These are phyloP conservation scores for Scheffersomyces cryptocercus DNA, from an alignment of 1,139 yeast species.

Conservation along the genomic window DNA sequence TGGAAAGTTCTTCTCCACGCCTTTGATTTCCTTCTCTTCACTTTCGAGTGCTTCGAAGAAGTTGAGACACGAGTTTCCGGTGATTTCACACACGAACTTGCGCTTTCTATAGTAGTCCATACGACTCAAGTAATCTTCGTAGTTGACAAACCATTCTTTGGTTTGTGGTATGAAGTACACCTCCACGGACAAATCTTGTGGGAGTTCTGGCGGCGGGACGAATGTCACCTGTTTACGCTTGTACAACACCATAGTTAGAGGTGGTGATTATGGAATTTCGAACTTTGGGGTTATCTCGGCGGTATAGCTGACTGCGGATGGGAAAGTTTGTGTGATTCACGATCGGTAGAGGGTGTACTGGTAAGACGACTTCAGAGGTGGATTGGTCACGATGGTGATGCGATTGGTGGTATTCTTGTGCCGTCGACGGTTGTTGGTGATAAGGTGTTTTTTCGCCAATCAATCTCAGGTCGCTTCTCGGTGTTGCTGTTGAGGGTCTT, in stretches of 20 bases:
- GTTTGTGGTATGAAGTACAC: slow-evolving; percentile 84
- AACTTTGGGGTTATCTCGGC: too few species aligned
- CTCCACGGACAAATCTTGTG: slow-evolving; percentile 50
- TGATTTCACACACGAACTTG: slow-evolving; percentile 91
- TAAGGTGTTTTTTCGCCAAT: too few species aligned
- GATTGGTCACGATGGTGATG: too few species aligned
- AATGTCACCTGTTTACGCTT: slow-evolving; percentile 69
- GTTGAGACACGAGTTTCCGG: slow-evolving; percentile 90
- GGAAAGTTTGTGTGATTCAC: too few species aligned
- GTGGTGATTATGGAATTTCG: too few species aligned
- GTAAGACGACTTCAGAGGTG: too few species aligned
- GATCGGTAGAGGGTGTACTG: too few species aligned
- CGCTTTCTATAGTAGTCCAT: slow-evolving; percentile 71
- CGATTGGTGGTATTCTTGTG: too few species aligned
- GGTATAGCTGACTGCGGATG: too few species aligned
- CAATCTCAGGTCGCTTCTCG: too few species aligned
- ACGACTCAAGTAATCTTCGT: slow-evolving; percentile 71
- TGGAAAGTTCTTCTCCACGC: slow-evolving; percentile 82
- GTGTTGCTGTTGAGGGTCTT: too few species aligned
- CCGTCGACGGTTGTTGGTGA: too few species aligned
- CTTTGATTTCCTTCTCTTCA: slow-evolving; percentile 67
- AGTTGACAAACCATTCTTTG: slow-evolving; percentile 79
- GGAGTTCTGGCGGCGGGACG: slow-evolving; percentile 56
- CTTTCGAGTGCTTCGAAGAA: slow-evolving; percentile 85
- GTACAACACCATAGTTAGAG: slow-evolving; percentile 56